Evolutionary conservation across 768 basidiomycete species (phyloP).

Genomic region (Leccinum boreale): DNA sequence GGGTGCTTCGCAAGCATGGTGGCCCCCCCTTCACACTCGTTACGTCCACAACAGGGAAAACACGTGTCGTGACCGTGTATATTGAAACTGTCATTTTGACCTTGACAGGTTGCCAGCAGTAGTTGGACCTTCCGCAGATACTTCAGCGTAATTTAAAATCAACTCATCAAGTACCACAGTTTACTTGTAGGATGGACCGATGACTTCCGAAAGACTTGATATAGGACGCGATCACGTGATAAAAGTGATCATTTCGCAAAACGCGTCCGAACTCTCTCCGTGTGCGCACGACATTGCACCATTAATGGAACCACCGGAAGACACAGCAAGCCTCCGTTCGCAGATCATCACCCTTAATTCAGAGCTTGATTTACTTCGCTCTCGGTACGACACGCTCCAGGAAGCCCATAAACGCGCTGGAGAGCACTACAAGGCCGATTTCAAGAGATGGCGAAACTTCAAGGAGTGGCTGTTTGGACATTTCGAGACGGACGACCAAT

Average conservation of each 20-base stretch:
- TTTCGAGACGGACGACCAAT: slow-evolving; percentile 28
- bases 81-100: no score
- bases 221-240: slow-evolving; percentile 26
- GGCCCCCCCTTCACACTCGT: not conserved
- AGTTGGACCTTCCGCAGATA: not conserved
- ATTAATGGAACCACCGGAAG: slow-evolving; percentile 4
- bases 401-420: slow-evolving; percentile 44
- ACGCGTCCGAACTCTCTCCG: not conserved
- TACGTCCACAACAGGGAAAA: not conserved
- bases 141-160: no score
- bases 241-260: not conserved
- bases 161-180: not conserved
- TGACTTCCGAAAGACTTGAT: not conserved
- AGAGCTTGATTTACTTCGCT: slow-evolving; percentile 36
- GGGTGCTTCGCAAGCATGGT: not conserved
- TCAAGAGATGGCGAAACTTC: slow-evolving; percentile 49
- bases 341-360: slow-evolving; percentile 22
- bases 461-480: slow-evolving; percentile 42
- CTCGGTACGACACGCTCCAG: slow-evolving; percentile 44
- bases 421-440: slow-evolving; percentile 48
- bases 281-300: not conserved
- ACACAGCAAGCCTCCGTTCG: slow-evolving; percentile 2
- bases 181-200: not conserved
- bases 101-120: not conserved
- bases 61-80: not conserved